phyloP scores from a whole-genome alignment of 331 rosid species.

The Arachis monticola region DNA sequence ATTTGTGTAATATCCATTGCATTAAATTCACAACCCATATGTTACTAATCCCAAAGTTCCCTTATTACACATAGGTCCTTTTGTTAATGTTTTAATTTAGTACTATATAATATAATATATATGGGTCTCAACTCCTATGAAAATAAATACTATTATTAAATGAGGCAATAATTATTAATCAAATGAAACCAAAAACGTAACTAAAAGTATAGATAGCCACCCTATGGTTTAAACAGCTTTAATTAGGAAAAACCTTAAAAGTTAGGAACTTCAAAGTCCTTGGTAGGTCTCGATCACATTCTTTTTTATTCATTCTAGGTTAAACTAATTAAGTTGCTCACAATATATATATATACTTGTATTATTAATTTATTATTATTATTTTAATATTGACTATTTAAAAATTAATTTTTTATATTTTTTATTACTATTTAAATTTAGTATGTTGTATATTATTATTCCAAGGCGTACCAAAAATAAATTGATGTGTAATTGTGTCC shows the following conservation, averaged over 20 bases:
- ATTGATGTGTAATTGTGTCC: no score
- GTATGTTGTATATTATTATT: no score
- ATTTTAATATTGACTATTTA: no score
- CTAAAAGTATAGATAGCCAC: not conserved
- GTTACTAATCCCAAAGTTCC: not conserved
- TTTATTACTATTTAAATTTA: no score
- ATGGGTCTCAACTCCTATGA: constrained; percentile 4
- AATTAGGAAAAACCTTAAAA: not conserved
- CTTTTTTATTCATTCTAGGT: not conserved
- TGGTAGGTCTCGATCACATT: not conserved
- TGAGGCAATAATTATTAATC: not conserved
- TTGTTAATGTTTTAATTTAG: not conserved
- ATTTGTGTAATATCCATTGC: not conserved
- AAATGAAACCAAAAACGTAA: not conserved
- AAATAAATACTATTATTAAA: not conserved
- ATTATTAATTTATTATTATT: no score
- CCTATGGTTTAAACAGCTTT: not conserved
- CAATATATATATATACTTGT: no score
- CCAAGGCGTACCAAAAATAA: no score
- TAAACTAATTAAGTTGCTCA: no score
- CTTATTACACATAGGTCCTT: not conserved
- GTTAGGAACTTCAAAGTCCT: constrained; percentile 1
- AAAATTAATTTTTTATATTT: no score
- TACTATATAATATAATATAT: no score
- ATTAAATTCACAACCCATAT: not conserved